A percentile compares a stretch with the other conserved stretches of the same genome.
Conservation (phyloP, 176 grass and related monocot species). For the Calamus simplicifolius region DNA sequence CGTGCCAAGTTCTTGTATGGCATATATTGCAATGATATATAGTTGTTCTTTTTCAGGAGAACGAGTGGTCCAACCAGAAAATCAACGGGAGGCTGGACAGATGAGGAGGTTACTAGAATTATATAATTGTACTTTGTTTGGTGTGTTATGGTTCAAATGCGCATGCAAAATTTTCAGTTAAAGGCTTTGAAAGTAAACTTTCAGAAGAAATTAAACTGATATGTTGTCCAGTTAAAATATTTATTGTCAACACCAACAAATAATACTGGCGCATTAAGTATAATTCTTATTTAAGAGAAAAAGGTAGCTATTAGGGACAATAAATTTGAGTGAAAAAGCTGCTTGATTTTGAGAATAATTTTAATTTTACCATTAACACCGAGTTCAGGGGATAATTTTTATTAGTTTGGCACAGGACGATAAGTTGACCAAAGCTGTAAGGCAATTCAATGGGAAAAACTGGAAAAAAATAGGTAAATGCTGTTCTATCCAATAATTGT, state of each 20-base stretch:
- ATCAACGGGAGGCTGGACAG: constrained; percentile 12
- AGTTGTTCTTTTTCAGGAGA: constrained; percentile 4
- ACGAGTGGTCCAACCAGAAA: neutral
- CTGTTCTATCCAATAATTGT: neutral
- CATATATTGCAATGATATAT: neutral
- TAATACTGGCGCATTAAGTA: too few species aligned
- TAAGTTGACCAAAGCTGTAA: neutral
- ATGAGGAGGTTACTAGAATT: neutral
- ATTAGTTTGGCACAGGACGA: neutral
- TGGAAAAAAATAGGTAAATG: constrained; percentile 9
- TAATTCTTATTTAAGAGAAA: too few species aligned
- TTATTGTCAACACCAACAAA: too few species aligned
- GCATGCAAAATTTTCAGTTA: too few species aligned
- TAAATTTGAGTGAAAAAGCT: neutral
- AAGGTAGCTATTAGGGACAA: too few species aligned
- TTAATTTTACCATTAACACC: too few species aligned
- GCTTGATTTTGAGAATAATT: too few species aligned
- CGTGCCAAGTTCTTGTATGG: neutral
- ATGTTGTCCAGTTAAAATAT: too few species aligned
- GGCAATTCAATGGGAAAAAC: constrained; percentile 7
- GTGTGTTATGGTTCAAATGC: neutral
- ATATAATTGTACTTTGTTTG: neutral
- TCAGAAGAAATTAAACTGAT: too few species aligned
- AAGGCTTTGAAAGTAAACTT: too few species aligned
- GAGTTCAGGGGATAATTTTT: too few species aligned